Conservation (phyloP, 768 basidiomycete genomes). For the Pisolithus marmoratus region DNA sequence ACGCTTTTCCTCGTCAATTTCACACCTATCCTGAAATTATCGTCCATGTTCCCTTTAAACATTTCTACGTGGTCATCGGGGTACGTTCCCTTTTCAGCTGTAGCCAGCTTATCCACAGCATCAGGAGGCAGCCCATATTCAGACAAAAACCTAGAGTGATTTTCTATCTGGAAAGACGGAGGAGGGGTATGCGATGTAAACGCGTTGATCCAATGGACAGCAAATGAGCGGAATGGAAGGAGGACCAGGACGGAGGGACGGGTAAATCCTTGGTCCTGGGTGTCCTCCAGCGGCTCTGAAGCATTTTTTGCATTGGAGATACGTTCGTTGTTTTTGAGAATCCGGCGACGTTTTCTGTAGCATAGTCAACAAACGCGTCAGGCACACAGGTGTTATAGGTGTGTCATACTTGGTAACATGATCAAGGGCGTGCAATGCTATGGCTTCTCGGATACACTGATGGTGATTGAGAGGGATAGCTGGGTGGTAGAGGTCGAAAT, state of each 20-base stretch:
- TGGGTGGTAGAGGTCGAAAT: slow-evolving; percentile 75
- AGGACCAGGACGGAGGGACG: slow-evolving; percentile 91
- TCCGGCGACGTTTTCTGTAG: slow-evolving; percentile 77
- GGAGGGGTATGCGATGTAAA: slow-evolving; percentile 72
- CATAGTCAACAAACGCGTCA: neutral
- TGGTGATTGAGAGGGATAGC: slow-evolving; percentile 61
- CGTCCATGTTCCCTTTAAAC: slow-evolving; percentile 96
- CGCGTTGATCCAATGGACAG: slow-evolving; percentile 75
- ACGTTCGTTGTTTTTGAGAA: slow-evolving; percentile 93
- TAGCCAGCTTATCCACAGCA: slow-evolving; percentile 72
- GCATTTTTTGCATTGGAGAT: slow-evolving; percentile 67
- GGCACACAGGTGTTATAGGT: neutral
- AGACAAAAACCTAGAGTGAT: slow-evolving; percentile 69
- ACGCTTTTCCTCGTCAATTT: slow-evolving; percentile 91
- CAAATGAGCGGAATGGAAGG: slow-evolving; percentile 89
- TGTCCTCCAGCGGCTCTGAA: slow-evolving; percentile 57
- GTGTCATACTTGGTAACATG: slow-evolving; percentile 75
- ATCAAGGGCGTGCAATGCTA: slow-evolving; percentile 77
- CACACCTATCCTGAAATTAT: slow-evolving; percentile 87
- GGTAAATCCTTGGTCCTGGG: slow-evolving; percentile 97
- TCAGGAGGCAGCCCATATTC: slow-evolving; percentile 84
- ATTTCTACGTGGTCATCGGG: slow-evolving; percentile 87
- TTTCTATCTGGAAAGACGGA: slow-evolving; percentile 78
- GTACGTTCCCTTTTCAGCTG: slow-evolving; percentile 70
- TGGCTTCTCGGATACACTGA: slow-evolving; percentile 57